Evolutionary conservation across 225 moss, liverwort and hornwort genomes (phyloP), one percentile per base, ranked within the genome.

Genomic region (Pseudoscleropodium purum): DNA sequence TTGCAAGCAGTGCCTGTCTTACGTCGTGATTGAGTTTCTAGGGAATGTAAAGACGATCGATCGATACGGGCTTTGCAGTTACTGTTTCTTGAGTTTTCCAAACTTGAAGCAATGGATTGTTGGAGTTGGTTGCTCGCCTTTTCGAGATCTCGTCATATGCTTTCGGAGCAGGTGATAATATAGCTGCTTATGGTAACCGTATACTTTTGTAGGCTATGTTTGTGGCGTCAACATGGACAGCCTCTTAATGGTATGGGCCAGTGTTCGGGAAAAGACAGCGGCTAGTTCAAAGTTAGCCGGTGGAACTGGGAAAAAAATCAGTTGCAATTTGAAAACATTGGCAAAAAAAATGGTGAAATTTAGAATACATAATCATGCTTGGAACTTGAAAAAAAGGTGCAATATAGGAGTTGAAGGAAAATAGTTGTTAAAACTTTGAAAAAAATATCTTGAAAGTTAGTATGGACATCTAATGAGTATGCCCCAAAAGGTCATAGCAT

Each of bases 281-380:
- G 20, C 7, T 73, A 16, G 16, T 43, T 73, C 16, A 16, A 73
- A 43, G 73, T 27, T 43, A 43, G 6, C 3, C 0, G 0, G 27
- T 43, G 73, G 73, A 73, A 73, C 27, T 43, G 27, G 41, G 26
- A 15, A 41, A 43, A 41, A 41, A 72, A 26, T 0, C 1, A 4
- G 26, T 27, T 41, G 72, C 5, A 41, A 72, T 72, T 26, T 26
- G 15, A 41, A 70, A 41, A 72, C 26, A 70, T 26, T 1, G 1
- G 26, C 3, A 24, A 69, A 69, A 69, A 68, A n/a, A 24, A 30
- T 2, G 1, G 13, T n/a, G 7, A 24, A 33, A 36, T 30, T 15
- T 16, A 27, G 9, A 41, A 26, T 26, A 26, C 26, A 5, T 25
- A 25, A 25, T 1, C 1, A 1, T 5, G n/a, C 13, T n/a, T 0